These are phyloP conservation scores for Clavariopsis aquatica DNA, from an alignment of 495 filamentous ascomycete genomes.

Conservation along the genomic window DNA sequence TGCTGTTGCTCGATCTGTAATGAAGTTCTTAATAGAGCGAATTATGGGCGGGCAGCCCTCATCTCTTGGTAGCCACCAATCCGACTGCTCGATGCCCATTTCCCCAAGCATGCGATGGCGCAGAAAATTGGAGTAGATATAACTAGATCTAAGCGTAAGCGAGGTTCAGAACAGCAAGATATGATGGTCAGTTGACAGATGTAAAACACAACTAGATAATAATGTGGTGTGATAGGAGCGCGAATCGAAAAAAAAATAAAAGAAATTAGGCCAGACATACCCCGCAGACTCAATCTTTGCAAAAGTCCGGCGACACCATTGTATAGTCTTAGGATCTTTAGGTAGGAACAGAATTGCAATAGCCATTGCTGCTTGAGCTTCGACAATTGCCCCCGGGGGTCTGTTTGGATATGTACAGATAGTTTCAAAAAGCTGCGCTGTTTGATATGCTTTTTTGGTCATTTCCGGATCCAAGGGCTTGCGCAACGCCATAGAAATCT, in stretches of 20 bases:
- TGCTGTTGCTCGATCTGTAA: slow-evolving; percentile 64
- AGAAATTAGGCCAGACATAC: slow-evolving; percentile 59
- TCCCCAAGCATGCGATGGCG: slow-evolving; percentile 70
- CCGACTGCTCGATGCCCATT: slow-evolving; percentile 67
- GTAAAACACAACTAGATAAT: neutral
- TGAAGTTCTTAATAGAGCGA: slow-evolving; percentile 73
- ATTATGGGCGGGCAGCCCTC: slow-evolving; percentile 71
- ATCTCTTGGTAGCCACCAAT: slow-evolving; percentile 88
- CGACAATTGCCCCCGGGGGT: slow-evolving; percentile 66
- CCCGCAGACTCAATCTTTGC: slow-evolving; percentile 77
- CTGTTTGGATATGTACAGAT: slow-evolving; percentile 71
- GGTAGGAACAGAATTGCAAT: slow-evolving; percentile 78
- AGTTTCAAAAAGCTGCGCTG: slow-evolving; percentile 74
- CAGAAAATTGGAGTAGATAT: slow-evolving; percentile 74
- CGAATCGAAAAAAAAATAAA: too few relatives aligned
- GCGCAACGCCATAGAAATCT: slow-evolving; percentile 57
- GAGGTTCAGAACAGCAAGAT: neutral
- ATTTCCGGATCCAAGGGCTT: slow-evolving; percentile 58
- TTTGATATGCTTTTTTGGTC: slow-evolving; percentile 62
- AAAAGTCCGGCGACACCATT: slow-evolving; percentile 81
- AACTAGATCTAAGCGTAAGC: slow-evolving; percentile 55
- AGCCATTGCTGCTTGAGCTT: slow-evolving; percentile 73
- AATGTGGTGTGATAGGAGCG: neutral
- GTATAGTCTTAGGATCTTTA: slow-evolving; percentile 67
- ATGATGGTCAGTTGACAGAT: neutral